phyloP scores from a whole-genome alignment of 2,329 filamentous ascomycete species.

The Pseudopithomyces chartarum region DNA sequence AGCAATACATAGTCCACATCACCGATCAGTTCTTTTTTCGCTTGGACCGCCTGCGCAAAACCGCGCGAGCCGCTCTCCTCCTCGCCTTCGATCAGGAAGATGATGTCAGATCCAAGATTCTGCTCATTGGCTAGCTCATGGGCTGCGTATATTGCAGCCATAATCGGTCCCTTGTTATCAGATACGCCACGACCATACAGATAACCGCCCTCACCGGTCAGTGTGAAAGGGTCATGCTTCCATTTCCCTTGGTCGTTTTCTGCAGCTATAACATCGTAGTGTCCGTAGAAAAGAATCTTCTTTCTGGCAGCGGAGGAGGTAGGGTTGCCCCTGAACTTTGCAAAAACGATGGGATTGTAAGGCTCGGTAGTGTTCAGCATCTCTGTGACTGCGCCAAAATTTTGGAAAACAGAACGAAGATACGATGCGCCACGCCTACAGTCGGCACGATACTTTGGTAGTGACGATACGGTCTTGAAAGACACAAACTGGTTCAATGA shows the following conservation, averaged over 20 bases:
- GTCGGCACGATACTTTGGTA: slow-evolving; percentile 84
- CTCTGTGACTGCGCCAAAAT: slow-evolving; percentile 79
- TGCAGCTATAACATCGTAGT: slow-evolving; percentile 95
- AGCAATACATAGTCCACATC: slow-evolving; percentile 92
- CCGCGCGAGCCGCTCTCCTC: slow-evolving; percentile 94
- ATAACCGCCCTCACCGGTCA: slow-evolving; percentile 88
- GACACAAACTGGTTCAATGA: slow-evolving; percentile 83
- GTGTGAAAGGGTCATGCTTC: slow-evolving; percentile 85
- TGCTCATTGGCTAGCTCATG: slow-evolving; percentile 88
- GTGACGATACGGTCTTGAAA: slow-evolving; percentile 88
- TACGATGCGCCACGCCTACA: slow-evolving; percentile 92
- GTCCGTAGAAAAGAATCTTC: slow-evolving; percentile 93
- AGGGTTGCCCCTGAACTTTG: slow-evolving; percentile 80
- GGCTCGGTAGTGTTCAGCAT: slow-evolving; percentile 80
- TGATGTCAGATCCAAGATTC: slow-evolving; percentile 80
- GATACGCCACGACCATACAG: slow-evolving; percentile 95
- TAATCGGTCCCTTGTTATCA: slow-evolving; percentile 95
- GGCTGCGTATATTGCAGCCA: slow-evolving; percentile 92
- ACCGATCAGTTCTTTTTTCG: slow-evolving; percentile 83
- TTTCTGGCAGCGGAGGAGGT: slow-evolving; percentile 70
- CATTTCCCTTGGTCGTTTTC: slow-evolving; percentile 83
- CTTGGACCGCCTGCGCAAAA: slow-evolving; percentile 80
- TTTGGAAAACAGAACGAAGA: slow-evolving; percentile 86
- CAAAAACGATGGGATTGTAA: slow-evolving; percentile 91
- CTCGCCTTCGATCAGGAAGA: slow-evolving; percentile 95